Conservation (phyloP, 1,284 basidiomycete genomes). For the Phenoliferia sp. region DNA sequence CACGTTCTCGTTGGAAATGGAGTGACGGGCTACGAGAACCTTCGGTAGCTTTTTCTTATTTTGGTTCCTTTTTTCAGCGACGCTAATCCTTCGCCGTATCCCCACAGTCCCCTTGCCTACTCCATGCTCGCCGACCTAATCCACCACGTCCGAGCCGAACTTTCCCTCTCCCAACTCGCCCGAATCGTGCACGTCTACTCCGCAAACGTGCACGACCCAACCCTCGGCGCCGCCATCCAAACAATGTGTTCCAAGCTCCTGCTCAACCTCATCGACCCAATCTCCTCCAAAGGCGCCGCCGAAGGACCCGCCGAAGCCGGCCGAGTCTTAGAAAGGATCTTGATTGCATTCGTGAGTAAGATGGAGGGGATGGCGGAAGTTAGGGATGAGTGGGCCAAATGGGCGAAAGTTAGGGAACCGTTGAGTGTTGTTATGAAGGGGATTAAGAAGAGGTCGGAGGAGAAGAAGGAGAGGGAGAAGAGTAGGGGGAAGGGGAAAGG, state of each 20-base stretch:
- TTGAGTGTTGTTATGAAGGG: slow-evolving; percentile 51
- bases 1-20: slow-evolving; percentile 83
- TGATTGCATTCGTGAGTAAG: slow-evolving; percentile 82
- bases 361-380: slow-evolving; percentile 65
- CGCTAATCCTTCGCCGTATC: not conserved
- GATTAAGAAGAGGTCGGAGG: slow-evolving; percentile 28
- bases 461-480: slow-evolving; percentile 43
- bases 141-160: slow-evolving; percentile 82
- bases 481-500: slow-evolving; percentile 25
- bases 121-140: slow-evolving; percentile 89
- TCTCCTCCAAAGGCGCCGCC: slow-evolving; percentile 59
- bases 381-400: slow-evolving; percentile 36
- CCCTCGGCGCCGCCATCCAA: slow-evolving; percentile 74
- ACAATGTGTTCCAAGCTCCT: slow-evolving; percentile 91
- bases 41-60: slow-evolving; percentile 48
- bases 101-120: slow-evolving; percentile 62
- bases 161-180: slow-evolving; percentile 71
- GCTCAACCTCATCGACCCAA: slow-evolving; percentile 80
- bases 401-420: slow-evolving; percentile 25
- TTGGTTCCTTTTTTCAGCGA: not conserved
- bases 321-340: slow-evolving; percentile 64
- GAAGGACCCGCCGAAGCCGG: slow-evolving; percentile 61
- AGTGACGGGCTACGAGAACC: slow-evolving; percentile 69
- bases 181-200: slow-evolving; percentile 82
- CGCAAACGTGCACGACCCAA: slow-evolving; percentile 83